phyloP scores from a whole-genome alignment of 2,329 filamentous ascomycete species.

The Phialophora verrucosa region DNA sequence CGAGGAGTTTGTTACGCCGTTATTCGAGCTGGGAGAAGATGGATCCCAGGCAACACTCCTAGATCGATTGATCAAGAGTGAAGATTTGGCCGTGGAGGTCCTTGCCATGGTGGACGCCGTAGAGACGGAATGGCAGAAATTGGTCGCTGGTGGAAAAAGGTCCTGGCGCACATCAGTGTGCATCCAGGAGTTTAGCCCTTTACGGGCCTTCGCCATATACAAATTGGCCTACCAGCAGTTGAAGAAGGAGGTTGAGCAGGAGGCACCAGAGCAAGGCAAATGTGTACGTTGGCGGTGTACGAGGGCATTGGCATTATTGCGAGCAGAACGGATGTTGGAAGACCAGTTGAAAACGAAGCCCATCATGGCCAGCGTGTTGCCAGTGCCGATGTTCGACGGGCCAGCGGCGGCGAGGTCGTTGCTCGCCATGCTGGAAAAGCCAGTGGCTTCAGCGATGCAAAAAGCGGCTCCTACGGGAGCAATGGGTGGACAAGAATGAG shows the following conservation, averaged over 20 bases:
- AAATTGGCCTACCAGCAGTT: neutral
- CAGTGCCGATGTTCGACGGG: neutral
- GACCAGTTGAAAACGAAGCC: constrained; percentile 7
- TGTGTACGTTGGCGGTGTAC: neutral
- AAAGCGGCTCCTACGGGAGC: neutral
- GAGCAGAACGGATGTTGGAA: constrained; percentile 3
- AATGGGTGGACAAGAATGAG: neutral
- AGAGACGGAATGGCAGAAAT: constrained; percentile 1
- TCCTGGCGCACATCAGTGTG: neutral
- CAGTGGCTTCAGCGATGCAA: neutral
- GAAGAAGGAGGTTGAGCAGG: neutral
- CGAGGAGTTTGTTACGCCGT: neutral
- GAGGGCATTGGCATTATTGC: neutral
- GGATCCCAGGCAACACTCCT: neutral
- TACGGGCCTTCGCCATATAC: neutral
- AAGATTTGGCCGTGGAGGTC: neutral
- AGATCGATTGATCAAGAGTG: neutral
- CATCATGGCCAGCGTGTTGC: neutral
- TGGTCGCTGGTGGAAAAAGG: neutral
- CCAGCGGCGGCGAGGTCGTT: neutral
- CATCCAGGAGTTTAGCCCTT: neutral
- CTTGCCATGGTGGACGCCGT: constrained; percentile 5
- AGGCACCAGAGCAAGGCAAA: neutral
- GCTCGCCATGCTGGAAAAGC: neutral
- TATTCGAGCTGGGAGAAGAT: constrained; percentile 2